Percentiles rank a stretch among this genome's conserved stretches.
phyloP scores from a whole-genome alignment of 306 rosid genomes.

The Gillenia trifoliata region DNA sequence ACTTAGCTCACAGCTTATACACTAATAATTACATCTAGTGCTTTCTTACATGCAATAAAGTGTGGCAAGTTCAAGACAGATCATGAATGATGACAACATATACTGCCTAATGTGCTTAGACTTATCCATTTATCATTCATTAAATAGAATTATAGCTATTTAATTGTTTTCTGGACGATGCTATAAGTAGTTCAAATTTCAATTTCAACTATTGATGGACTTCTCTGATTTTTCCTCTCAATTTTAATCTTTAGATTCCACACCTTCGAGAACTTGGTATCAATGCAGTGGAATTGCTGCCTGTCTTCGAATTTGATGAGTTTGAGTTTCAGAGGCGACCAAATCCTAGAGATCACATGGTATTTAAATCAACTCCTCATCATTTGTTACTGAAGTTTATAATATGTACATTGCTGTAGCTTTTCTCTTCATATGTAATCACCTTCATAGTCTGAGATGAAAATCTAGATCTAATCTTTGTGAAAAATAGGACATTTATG shows the following conservation, averaged over 20 bases:
- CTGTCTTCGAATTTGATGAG: slow-evolving; percentile 94
- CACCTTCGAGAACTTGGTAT: slow-evolving; percentile 93
- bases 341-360: slow-evolving; percentile 97
- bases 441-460: not conserved
- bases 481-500: no score
- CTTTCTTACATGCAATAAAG: not conserved
- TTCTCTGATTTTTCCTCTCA: slow-evolving; percentile 9
- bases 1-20: no score
- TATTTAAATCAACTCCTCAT: slow-evolving; percentile 17
- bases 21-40: not conserved
- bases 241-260: slow-evolving; percentile 61
- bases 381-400: not conserved
- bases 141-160: not conserved
- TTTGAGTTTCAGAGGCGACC: slow-evolving; percentile 80
- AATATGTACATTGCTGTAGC: not conserved
- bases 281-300: slow-evolving; percentile 87
- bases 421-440: not conserved
- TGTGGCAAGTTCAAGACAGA: not conserved
- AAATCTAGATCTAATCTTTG: not conserved
- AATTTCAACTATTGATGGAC: not conserved
- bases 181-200: not conserved
- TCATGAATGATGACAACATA: not conserved
- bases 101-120: slow-evolving; percentile 6
- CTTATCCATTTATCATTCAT: not conserved
- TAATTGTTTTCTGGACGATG: not conserved